Percentiles rank a stretch among this genome's conserved stretches.
These are phyloP conservation scores for Solanum pimpinellifolium DNA, from an alignment of 257 asterid genomes.

Conservation along the genomic window DNA sequence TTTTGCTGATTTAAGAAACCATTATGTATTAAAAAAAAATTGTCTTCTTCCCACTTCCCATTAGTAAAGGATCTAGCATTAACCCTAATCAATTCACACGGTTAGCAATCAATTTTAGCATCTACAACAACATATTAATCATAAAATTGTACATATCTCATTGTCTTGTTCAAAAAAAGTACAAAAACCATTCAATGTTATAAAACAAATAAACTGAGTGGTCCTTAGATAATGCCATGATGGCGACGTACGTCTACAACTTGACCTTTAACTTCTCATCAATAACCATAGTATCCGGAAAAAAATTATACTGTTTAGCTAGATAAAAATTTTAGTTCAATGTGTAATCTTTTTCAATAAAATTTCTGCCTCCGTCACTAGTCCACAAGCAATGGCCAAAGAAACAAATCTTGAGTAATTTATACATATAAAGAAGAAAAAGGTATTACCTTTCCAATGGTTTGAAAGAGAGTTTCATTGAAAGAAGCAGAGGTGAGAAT, in stretches of 20 bases:
- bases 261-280: background rate
- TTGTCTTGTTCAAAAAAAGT: constrained; percentile 1
- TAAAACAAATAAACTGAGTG: background rate
- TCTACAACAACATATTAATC: constrained; percentile 7
- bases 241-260: constrained; percentile 11
- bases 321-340: too few species aligned
- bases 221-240: constrained; percentile 3
- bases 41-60: constrained; percentile 8
- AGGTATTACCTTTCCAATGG: constrained; percentile 49
- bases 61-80: background rate
- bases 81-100: background rate
- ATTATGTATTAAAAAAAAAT: background rate
- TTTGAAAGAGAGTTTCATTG: constrained; percentile 38
- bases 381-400: too few species aligned
- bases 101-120: background rate
- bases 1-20: background rate
- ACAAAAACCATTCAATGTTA: background rate
- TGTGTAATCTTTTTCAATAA: background rate
- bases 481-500: constrained; percentile 62
- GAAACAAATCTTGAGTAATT: background rate
- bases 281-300: background rate
- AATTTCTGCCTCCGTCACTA: background rate
- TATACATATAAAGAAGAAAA: background rate
- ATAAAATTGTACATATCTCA: constrained; percentile 1
- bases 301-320: too few species aligned